Evolutionary conservation across 768 basidiomycete genomes (phyloP).

Genomic region (Lentinula guzmanii): DNA sequence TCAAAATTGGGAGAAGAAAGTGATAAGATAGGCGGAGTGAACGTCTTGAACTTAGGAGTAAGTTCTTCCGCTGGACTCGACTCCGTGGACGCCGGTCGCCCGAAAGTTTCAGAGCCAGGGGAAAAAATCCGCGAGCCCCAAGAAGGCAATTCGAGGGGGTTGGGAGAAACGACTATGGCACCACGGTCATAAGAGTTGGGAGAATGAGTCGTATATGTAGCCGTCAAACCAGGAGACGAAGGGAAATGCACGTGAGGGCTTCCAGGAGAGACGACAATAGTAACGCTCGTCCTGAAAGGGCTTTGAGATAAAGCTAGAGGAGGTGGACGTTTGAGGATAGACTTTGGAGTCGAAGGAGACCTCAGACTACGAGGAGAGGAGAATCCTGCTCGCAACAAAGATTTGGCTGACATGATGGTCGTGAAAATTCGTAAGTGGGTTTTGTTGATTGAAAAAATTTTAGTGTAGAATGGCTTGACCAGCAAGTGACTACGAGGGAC

Average conservation of each 20-base stretch:
- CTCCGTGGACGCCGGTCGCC: neutral
- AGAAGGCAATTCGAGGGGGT: constrained; percentile 1
- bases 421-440: constrained; percentile 1
- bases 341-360: neutral
- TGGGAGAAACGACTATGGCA: neutral
- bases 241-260: constrained; percentile 3
- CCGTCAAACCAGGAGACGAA: neutral
- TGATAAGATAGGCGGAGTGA: neutral
- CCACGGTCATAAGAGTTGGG: constrained; percentile 3
- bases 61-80: neutral
- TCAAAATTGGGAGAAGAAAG: neutral
- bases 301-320: constrained; percentile 2
- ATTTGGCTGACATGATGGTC: constrained; percentile 6
- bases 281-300: neutral
- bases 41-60: neutral
- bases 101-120: neutral
- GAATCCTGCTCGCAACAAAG: constrained; percentile 1
- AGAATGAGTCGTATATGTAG: constrained; percentile 1
- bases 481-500: neutral
- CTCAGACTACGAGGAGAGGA: constrained; percentile 1
- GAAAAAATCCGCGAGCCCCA: constrained; percentile 3
- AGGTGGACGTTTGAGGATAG: constrained; percentile 7
- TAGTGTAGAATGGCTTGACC: constrained; percentile 2
- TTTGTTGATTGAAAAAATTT: neutral
- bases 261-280: neutral